Evolutionary conservation across 768 basidiomycete species (phyloP).

Genomic region (Pulveroboletus sp.): DNA sequence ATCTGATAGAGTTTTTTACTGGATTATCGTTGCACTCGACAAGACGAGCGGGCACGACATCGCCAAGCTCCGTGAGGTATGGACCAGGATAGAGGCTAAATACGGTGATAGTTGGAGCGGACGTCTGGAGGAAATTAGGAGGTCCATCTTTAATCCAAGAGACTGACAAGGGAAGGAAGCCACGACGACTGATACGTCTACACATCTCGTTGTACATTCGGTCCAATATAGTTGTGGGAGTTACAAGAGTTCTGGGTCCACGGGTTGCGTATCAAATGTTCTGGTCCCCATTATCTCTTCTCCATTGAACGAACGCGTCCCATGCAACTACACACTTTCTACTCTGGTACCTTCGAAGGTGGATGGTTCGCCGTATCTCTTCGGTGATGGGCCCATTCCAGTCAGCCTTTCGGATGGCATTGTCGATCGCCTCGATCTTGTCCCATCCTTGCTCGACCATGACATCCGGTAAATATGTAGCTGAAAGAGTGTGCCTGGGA

Average conservation of each 20-base stretch:
- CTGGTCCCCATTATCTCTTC: constrained; percentile 43
- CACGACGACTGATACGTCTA: background rate
- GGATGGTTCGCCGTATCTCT: constrained; percentile 69
- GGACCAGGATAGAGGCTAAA: constrained; percentile 49
- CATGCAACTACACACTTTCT: constrained; percentile 61
- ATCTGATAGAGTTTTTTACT: constrained; percentile 49
- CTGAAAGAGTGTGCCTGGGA: constrained; percentile 62
- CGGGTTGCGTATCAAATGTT: constrained; percentile 22
- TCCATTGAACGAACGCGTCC: constrained; percentile 77
- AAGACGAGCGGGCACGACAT: constrained; percentile 52
- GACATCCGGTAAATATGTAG: constrained; percentile 92
- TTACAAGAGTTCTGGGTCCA: constrained; percentile 4
- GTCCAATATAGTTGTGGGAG: constrained; percentile 7
- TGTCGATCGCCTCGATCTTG: constrained; percentile 83
- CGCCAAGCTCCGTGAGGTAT: constrained; percentile 49
- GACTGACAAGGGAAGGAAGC: constrained; percentile 2
- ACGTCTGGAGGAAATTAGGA: constrained; percentile 40
- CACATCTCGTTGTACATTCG: background rate
- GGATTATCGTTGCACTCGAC: constrained; percentile 63
- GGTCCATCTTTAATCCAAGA: constrained; percentile 29
- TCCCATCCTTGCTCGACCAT: constrained; percentile 93
- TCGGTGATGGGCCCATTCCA: constrained; percentile 82
- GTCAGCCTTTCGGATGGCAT: constrained; percentile 90
- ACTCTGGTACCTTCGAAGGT: constrained; percentile 80
- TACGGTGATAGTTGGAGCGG: constrained; percentile 47